Percentiles rank a stretch among this genome's conserved stretches.
phyloP scores from a whole-genome alignment of 257 asterid genomes.

The Solanum arcanum region DNA sequence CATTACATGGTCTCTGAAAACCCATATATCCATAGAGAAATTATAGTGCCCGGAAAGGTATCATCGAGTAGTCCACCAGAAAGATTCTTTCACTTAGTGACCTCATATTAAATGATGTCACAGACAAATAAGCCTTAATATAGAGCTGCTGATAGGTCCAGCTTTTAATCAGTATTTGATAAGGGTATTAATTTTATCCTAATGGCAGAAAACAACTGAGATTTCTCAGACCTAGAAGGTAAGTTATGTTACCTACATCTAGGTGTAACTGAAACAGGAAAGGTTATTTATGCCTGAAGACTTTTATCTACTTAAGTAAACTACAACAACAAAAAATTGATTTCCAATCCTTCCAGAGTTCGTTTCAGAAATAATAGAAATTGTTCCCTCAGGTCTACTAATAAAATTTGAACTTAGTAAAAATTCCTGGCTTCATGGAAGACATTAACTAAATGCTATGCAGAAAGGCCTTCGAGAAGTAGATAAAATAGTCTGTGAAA shows the following conservation, averaged over 20 bases:
- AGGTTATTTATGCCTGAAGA: background rate
- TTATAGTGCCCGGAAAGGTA: background rate
- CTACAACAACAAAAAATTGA: background rate
- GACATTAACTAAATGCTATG: background rate
- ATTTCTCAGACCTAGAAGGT: background rate
- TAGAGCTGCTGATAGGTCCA: background rate
- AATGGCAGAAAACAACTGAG: background rate
- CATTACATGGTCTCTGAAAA: background rate
- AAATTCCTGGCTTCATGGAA: background rate
- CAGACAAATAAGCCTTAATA: background rate
- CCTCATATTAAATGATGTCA: background rate
- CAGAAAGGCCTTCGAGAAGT: background rate
- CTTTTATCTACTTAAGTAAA: background rate
- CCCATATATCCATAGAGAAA: background rate
- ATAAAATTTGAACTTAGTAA: background rate
- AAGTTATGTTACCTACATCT: background rate
- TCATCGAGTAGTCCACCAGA: background rate
- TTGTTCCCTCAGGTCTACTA: background rate
- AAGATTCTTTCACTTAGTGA: background rate
- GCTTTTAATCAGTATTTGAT: background rate
- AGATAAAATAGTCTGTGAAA: background rate
- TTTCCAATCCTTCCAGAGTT: background rate
- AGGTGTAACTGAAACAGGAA: background rate
- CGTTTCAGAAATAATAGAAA: background rate
- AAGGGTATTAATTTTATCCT: background rate